These are phyloP conservation scores for Inosperma sp. DNA, from an alignment of 768 basidiomycete genomes.

Conservation along the genomic window DNA sequence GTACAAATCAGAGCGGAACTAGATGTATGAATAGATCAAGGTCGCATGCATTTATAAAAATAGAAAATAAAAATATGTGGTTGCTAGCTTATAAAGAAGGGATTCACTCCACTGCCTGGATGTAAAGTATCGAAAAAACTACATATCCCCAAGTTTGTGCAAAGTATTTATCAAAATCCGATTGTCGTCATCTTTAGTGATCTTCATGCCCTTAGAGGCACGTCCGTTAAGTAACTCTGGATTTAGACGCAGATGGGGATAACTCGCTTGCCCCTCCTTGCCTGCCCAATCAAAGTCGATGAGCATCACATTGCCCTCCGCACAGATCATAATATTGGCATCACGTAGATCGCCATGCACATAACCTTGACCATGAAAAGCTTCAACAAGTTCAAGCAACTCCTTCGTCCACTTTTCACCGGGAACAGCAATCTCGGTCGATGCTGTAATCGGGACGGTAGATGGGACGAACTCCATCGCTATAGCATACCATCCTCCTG, in stretches of 20 bases:
- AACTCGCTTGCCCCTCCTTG: constrained; percentile 10
- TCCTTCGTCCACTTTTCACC: not conserved
- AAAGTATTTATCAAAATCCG: constrained; percentile 11
- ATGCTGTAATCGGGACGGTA: too few relatives aligned
- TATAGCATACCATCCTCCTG: constrained; percentile 26
- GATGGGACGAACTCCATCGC: constrained; percentile 23
- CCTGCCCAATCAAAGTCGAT: constrained; percentile 18
- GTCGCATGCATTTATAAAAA: too few relatives aligned
- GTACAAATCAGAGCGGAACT: too few relatives aligned
- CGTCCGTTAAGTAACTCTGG: constrained; percentile 10
- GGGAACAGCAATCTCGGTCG: too few relatives aligned
- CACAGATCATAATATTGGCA: constrained; percentile 13
- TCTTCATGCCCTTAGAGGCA: constrained; percentile 4
- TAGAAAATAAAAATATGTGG: too few relatives aligned
- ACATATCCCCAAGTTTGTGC: constrained; percentile 4
- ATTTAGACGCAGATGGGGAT: constrained; percentile 10
- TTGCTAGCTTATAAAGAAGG: too few relatives aligned
- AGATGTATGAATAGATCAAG: too few relatives aligned
- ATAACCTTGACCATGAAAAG: constrained; percentile 14
- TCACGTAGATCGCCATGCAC: constrained; percentile 20
- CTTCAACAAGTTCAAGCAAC: constrained; percentile 7
- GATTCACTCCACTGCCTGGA: too few relatives aligned
- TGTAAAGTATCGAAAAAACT: too few relatives aligned
- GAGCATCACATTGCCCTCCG: constrained; percentile 8
- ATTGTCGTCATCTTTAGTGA: constrained; percentile 10